phyloP scores from a whole-genome alignment of 495 filamentous ascomycete species.

The Penicillium alfredii region DNA sequence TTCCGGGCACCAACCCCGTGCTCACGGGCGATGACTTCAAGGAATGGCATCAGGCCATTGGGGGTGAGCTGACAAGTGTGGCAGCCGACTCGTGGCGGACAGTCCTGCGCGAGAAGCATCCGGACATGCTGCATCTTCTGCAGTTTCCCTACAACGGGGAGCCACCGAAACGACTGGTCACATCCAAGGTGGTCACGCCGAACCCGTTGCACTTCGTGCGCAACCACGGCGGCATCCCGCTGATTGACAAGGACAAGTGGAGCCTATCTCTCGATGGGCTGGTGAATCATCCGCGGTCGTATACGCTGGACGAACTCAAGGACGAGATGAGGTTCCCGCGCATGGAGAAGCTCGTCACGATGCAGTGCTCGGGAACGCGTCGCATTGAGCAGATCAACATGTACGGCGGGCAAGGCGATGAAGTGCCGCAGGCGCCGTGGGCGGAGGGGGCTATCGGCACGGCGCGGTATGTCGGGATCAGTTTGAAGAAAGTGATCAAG shows the following conservation, averaged over 20 bases:
- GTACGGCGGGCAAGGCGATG: slow-evolving; percentile 62
- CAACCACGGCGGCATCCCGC: slow-evolving; percentile 62
- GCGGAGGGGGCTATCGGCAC: slow-evolving; percentile 63
- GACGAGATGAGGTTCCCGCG: slow-evolving; percentile 52
- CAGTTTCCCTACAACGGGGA: slow-evolving; percentile 71
- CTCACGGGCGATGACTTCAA: slow-evolving; percentile 60
- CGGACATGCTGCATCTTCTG: slow-evolving; percentile 62
- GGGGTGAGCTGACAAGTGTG: slow-evolving; percentile 40
- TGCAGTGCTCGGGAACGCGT: slow-evolving; percentile 65
- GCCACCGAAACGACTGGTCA: slow-evolving; percentile 46
- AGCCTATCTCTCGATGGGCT: slow-evolving; percentile 50
- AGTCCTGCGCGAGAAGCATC: slow-evolving; percentile 55
- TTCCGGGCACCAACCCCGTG: slow-evolving; percentile 58
- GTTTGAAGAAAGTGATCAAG: slow-evolving; percentile 61
- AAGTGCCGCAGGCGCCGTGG: slow-evolving; percentile 64
- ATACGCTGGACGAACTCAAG: slow-evolving; percentile 52
- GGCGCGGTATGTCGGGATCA: slow-evolving; percentile 55
- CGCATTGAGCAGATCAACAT: slow-evolving; percentile 59
- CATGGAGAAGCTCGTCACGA: slow-evolving; percentile 48
- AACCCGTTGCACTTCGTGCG: slow-evolving; percentile 59
- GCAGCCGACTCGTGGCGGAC: slow-evolving; percentile 52
- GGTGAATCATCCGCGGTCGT: slow-evolving; percentile 47
- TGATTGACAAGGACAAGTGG: slow-evolving; percentile 50
- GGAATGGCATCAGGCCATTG: slow-evolving; percentile 56
- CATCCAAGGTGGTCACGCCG: slow-evolving; percentile 48